Evolutionary conservation across 2,329 filamentous ascomycete genomes (phyloP).

Genomic region (Venturia effusa): DNA sequence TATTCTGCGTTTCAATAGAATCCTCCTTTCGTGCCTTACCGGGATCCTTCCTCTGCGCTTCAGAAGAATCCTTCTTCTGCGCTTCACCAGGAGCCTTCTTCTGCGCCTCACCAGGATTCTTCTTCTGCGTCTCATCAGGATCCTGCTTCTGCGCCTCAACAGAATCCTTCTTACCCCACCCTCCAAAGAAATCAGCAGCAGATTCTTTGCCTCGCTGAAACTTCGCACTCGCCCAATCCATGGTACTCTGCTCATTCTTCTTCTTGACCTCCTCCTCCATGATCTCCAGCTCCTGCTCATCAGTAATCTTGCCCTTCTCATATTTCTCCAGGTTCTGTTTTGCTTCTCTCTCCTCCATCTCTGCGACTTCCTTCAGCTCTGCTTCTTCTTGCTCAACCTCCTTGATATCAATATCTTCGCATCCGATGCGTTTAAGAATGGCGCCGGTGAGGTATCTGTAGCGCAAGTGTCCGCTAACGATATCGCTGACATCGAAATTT

Average conservation of each 20-base stretch:
- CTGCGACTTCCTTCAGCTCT: conserved; percentile 22
- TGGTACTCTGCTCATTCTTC: conserved; percentile 33
- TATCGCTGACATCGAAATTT: conserved; percentile 42
- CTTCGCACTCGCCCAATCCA: conserved; percentile 32
- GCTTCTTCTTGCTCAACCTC: conserved; percentile 36
- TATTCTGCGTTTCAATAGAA: too few relatives aligned
- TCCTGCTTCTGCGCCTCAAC: background rate
- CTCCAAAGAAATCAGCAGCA: background rate
- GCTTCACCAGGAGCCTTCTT: too few relatives aligned
- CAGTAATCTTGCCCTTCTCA: conserved; percentile 15
- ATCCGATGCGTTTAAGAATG: conserved; percentile 42
- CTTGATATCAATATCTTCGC: conserved; percentile 39
- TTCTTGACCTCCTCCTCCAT: conserved; percentile 32
- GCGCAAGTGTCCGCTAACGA: conserved; percentile 51
- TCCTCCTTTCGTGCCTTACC: too few relatives aligned
- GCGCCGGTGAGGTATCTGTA: conserved; percentile 41
- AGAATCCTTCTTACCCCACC: background rate
- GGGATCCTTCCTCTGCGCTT: too few relatives aligned
- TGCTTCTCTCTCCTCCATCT: conserved; percentile 28
- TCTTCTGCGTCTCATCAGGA: too few relatives aligned
- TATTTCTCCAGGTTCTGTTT: conserved; percentile 17
- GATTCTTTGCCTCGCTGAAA: conserved; percentile 17
- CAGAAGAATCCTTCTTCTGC: too few relatives aligned
- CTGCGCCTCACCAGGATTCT: too few relatives aligned
- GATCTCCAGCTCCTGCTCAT: conserved; percentile 17